These are phyloP conservation scores for Polyporus tsugae DNA, from an alignment of 1,284 basidiomycete genomes.

Conservation along the genomic window DNA sequence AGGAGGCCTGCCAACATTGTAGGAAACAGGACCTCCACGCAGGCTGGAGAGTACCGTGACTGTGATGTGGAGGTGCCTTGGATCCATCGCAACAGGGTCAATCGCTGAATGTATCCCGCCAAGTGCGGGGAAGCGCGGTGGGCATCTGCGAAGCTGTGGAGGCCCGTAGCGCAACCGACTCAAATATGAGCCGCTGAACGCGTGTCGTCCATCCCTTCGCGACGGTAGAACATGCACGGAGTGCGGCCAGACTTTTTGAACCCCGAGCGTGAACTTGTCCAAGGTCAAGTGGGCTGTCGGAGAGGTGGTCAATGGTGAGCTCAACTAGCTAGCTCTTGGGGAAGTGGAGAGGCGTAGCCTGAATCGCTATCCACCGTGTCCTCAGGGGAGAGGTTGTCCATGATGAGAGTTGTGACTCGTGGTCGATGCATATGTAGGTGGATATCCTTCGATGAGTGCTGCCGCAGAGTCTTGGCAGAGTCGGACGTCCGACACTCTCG, in stretches of 20 bases:
- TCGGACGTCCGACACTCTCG: too few species aligned
- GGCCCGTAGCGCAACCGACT: neutral
- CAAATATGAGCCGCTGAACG: neutral
- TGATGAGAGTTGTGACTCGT: too few species aligned
- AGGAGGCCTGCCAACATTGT: neutral
- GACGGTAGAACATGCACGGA: neutral
- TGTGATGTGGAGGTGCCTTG: neutral
- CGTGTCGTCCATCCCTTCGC: neutral
- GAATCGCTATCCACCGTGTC: too few species aligned
- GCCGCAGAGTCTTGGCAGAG: too few species aligned
- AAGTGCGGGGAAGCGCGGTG: neutral
- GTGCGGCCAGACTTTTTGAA: neutral
- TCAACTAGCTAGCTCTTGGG: too few species aligned
- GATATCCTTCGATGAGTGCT: too few species aligned
- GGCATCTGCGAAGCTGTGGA: neutral
- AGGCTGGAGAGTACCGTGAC: neutral
- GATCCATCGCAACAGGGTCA: neutral
- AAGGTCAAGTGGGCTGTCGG: too few species aligned
- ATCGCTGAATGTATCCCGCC: neutral
- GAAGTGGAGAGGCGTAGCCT: too few species aligned
- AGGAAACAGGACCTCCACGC: neutral
- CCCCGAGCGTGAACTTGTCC: too few species aligned
- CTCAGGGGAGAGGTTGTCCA: too few species aligned
- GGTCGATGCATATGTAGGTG: too few species aligned
- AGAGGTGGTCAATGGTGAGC: too few species aligned